Percentiles rank a stretch among this genome's conserved stretches.
phyloP scores from a whole-genome alignment of 805 yeast species.

The Ogataea paraovalis region DNA sequence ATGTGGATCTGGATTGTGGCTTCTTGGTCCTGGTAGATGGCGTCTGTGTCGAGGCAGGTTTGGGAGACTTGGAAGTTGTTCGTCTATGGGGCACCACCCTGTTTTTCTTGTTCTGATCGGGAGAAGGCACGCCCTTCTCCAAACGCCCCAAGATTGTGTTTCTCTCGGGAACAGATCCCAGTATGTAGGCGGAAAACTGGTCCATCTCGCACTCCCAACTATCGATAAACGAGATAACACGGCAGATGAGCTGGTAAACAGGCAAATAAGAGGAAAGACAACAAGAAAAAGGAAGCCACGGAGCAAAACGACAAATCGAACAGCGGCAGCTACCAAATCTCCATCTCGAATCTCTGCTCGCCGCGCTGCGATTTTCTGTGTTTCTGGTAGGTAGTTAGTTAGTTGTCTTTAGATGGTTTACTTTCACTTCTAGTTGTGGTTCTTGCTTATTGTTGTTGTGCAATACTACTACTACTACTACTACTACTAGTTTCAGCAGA shows the following conservation, averaged over 20 bases:
- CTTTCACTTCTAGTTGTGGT: too few relatives aligned
- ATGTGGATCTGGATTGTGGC: not conserved
- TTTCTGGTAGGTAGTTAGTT: too few relatives aligned
- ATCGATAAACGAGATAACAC: too few relatives aligned
- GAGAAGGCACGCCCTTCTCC: conserved; percentile 3
- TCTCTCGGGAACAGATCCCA: conserved; percentile 14
- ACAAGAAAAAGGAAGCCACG: not conserved
- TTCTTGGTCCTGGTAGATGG: not conserved
- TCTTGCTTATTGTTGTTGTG: too few relatives aligned
- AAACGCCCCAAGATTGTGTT: conserved; percentile 9
- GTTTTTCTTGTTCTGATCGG: conserved; percentile 4
- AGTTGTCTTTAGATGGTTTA: too few relatives aligned
- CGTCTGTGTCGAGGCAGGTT: not conserved
- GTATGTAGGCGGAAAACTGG: conserved; percentile 13
- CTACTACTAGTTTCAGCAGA: conserved; percentile 19
- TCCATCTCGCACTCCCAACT: conserved; percentile 9
- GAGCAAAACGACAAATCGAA: not conserved
- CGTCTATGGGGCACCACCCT: not conserved
- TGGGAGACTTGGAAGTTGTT: not conserved
- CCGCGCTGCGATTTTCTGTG: too few relatives aligned
- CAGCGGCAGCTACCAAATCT: not conserved
- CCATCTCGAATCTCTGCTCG: too few relatives aligned
- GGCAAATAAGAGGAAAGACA: too few relatives aligned
- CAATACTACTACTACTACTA: not conserved
- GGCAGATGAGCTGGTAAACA: too few relatives aligned